phyloP scores from a whole-genome alignment of 2,329 filamentous ascomycete genomes.

The Ceratocystis destructans region DNA sequence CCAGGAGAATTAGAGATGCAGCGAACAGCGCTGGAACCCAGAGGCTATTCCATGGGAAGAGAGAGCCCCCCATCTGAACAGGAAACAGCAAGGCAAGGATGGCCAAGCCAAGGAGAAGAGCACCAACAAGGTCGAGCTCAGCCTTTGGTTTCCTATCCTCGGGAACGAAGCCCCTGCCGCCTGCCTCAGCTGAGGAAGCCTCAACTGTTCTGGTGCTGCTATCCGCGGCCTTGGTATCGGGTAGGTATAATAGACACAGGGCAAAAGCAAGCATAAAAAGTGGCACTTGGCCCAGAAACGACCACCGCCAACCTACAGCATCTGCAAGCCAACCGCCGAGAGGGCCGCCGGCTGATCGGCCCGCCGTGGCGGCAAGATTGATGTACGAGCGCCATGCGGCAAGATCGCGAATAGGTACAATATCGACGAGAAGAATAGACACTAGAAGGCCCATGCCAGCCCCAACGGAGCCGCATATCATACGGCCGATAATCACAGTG shows the following conservation, averaged over 20 bases:
- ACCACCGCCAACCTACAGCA: constrained; percentile 53
- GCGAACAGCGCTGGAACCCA: constrained; percentile 34
- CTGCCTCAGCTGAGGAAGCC: neutral
- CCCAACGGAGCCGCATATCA: constrained; percentile 38
- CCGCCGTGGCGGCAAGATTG: constrained; percentile 38
- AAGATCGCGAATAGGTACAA: constrained; percentile 39
- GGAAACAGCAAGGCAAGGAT: constrained; percentile 44
- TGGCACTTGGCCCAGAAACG: constrained; percentile 49
- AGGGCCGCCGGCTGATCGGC: constrained; percentile 39
- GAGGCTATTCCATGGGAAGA: constrained; percentile 38
- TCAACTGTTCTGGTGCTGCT: neutral
- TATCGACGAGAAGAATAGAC: constrained; percentile 39
- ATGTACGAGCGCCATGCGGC: constrained; percentile 41
- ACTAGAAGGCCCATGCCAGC: constrained; percentile 39
- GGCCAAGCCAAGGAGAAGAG: constrained; percentile 42
- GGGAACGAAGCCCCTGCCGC: neutral
- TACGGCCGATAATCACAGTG: constrained; percentile 37
- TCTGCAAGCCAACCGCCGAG: constrained; percentile 51
- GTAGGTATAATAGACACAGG: constrained; percentile 40
- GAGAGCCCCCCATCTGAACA: constrained; percentile 42
- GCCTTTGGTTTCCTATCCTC: neutral
- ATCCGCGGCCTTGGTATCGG: constrained; percentile 20
- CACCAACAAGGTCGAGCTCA: constrained; percentile 41
- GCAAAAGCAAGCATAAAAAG: constrained; percentile 41
- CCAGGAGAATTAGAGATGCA: constrained; percentile 30